Evolutionary conservation across 176 grass and related monocot genomes (phyloP), one percentile per base, ranked within the genome.

Genomic region (Paspalum vaginatum): DNA sequence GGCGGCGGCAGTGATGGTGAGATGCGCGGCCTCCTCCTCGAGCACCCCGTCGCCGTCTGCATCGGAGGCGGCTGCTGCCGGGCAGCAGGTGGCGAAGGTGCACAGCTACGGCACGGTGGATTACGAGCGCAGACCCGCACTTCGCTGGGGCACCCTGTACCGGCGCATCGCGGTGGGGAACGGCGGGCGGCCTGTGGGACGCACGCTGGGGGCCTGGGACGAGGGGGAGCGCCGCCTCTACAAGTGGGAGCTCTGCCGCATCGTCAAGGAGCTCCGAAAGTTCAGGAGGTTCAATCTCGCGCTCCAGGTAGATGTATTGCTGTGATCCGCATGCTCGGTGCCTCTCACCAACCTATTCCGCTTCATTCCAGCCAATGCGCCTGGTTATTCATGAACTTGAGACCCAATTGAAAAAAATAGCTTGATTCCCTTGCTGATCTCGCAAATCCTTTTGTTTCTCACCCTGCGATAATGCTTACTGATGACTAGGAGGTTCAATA

Each of bases 181-280:
- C 15, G 81, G 84, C 14, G 87, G 61, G 37, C 76, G 45, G 42
- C 65, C 77, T 48, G 64, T 77, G 48, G 52, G 80, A 24, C 85
- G 77, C 52, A 86, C 76, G 44, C 87, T 84, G 26, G 80, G 60
- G 65, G 74, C 70, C 7, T 98, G 95, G 95, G 95, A 98, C 51
- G 88, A 81, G 74, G 80, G 85, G 44, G 92, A 98, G 83, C 85
- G 77, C 74, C 84, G 90, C 54, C 85, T 95, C 59, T 70, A 85
- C 32, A 95, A 95, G 61, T 98, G 92, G 90, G 90, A 91, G 77
- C 83, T 95, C 66, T 91, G 92, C 68, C 86, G 92, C 49, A 78
- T 95, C 50, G 81, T 86, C 49, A 93, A 77, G 87, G 92, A 95
- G 85, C 88, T 95, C 57, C 85, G 92, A 18, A 98, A 98, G 70